Base-by-base conservation (phyloP, 2,329 filamentous ascomycete genomes). In the Dothideomycetes sp. region DNA sequence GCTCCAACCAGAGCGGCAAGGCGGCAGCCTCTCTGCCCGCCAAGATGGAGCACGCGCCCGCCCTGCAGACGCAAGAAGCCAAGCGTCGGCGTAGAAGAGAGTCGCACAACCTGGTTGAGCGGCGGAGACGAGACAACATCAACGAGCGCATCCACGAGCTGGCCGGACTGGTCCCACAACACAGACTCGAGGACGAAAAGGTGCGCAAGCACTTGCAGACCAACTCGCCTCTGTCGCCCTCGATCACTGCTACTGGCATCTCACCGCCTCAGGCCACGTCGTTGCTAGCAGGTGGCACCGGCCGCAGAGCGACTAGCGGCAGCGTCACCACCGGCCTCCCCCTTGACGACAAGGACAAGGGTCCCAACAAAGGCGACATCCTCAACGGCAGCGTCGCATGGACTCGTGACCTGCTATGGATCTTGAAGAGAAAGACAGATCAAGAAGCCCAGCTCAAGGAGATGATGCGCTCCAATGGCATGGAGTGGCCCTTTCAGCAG, bases 321-420 rank as follows among this genome's bases (percentile, higher is more conserved):
- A 93, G 84, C 56, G 95, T 95, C 53, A 94, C 87, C 4, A 89
- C 89, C 48, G 87, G 88, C 11, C 73, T 96, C 19, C 89, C 91
- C 0, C 75, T 94, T 27, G 91, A 98, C 53, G 91, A 96, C 50
- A 96, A 96, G 60, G 91, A 98, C 65, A 96, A 96, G 58, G 91
- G 91, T 1, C 91, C 91, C 4, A 96, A 96, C 70, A 98, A 98
- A 66, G 91, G 91, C 36, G 91, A 98, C 53, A 96, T 98, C 44
- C 79, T 98, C 52, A 96, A 96, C 55, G 89, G 91, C 19, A 84
- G 89, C 24, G 91, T 96, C 39, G 87, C 86, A 63, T 98, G 91
- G 91, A 95, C 86, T 45, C 79, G 89, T 47, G 91, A 98, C 64
- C 71, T 98, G 38, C 94, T 96, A 86, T 96, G 91, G 91, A 81